Percentiles rank a stretch among this genome's conserved stretches.
Evolutionary conservation across 257 asterid genomes (phyloP).

Genomic region (Parsonsia alboflavescens): DNA sequence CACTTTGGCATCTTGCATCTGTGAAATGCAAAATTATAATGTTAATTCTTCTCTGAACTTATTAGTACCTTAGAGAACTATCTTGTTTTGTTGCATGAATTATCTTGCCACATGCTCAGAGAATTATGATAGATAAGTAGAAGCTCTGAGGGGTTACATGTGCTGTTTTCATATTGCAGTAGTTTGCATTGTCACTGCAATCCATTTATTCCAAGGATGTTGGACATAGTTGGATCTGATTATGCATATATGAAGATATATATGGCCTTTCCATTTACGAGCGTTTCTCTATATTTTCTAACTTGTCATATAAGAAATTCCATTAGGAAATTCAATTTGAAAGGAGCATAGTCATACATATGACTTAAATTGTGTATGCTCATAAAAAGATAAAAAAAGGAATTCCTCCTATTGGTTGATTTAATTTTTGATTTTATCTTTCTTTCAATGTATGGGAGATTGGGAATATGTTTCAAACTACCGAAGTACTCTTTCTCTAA

Average conservation of each 20-base stretch:
- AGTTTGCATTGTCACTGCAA: not conserved
- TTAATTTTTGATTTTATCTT: not conserved
- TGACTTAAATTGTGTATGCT: not conserved
- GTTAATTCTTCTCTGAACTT: not conserved
- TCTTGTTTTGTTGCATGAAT: not conserved
- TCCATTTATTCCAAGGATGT: not conserved
- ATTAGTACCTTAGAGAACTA: not conserved
- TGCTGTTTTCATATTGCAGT: not conserved
- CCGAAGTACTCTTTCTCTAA: not conserved
- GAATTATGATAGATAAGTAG: not conserved
- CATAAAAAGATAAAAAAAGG: not conserved
- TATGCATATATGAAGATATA: not conserved
- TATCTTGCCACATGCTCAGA: not conserved
- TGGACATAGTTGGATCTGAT: not conserved
- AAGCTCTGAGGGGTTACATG: not conserved
- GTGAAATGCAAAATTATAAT: not conserved
- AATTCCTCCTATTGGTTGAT: not conserved
- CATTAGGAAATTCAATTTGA: not conserved
- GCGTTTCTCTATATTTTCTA: not conserved
- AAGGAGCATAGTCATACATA: not conserved
- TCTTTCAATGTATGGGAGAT: not conserved
- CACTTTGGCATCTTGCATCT: not conserved
- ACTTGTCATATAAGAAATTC: not conserved
- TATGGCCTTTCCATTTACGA: not conserved
- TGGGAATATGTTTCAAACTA: not conserved